Evolutionary conservation across 164 flowering plant genomes (phyloP).

Genomic region (Vitis riparia): DNA sequence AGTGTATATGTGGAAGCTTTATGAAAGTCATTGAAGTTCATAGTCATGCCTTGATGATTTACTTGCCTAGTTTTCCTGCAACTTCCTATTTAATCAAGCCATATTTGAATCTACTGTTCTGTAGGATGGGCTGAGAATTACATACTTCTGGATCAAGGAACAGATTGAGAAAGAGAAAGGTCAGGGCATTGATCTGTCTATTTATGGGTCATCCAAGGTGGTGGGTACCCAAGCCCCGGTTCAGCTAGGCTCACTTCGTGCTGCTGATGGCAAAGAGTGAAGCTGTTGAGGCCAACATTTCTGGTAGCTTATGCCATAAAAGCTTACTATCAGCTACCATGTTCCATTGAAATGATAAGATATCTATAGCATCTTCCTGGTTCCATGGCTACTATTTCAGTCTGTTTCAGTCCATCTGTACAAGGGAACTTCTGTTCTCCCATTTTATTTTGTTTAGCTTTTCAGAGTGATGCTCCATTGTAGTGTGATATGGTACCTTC

Average conservation of each 20-base stretch:
- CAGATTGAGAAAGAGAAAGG: slow-evolving; percentile 90
- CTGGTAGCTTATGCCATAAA: too few relatives aligned
- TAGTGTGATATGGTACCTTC: not conserved
- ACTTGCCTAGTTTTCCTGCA: not conserved
- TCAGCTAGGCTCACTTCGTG: slow-evolving; percentile 93
- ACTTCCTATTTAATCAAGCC: not conserved
- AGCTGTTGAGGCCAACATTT: not conserved
- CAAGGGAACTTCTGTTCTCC: not conserved
- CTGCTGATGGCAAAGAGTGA: slow-evolving; percentile 98
- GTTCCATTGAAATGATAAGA: too few relatives aligned
- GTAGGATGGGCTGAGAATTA: slow-evolving; percentile 89
- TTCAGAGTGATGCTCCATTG: not conserved
- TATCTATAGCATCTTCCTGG: too few relatives aligned
- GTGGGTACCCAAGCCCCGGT: slow-evolving; percentile 98
- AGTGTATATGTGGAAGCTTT: too few relatives aligned
- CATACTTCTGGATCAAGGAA: slow-evolving; percentile 94
- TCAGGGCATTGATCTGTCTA: slow-evolving; percentile 60
- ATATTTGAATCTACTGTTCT: slow-evolving; percentile 12
- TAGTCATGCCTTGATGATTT: not conserved
- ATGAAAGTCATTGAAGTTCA: too few relatives aligned
- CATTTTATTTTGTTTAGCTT: not conserved
- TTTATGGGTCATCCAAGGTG: slow-evolving; percentile 91
- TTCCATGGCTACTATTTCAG: not conserved
- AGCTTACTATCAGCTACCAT: too few relatives aligned
- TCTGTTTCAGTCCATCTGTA: not conserved